Evolutionary conservation across 2,329 filamentous ascomycete genomes (phyloP), one percentile per base, ranked within the genome.

Genomic region (Beauveria scarabaeidicola): DNA sequence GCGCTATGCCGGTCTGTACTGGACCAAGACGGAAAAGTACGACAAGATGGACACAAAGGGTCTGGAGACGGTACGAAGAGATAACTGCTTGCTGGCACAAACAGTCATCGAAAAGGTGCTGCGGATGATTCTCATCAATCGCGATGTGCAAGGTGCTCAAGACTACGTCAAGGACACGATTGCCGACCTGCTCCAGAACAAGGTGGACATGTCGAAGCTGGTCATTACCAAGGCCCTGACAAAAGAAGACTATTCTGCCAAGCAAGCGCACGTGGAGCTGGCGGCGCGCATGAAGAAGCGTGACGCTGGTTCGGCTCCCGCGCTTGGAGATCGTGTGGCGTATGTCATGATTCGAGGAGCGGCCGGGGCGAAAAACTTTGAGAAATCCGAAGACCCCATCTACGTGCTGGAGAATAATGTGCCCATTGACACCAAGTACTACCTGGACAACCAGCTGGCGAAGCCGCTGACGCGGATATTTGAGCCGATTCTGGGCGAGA

Each of bases 11-110:
- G 94, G 94, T n/a, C 76, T 99, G 36, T 97, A 91, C 76, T 99
- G 92, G 92, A 99, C 94, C 5, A 94, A 89, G 65, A 85, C 93
- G 0, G 84, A 93, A 46, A 97, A 96, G 74, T 94, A 89, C 73
- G 95, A 99, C 81, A 99, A 97, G 80, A 99, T 99, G 95, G 94
- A 99, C 74, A 97, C 91, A 62, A 99, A 99, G 73, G 94, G 94
- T 80, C 97, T 99, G 65, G 94, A 99, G 75, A 99, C 94, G 3
- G 95, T 99, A 51, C 88, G 94, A 66, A 83, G 94, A 81, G 94
- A 99, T 73, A 99, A 99, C 71, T 99, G 94, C 71, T 81, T 94
- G 56, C 78, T 99, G 61, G 94, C 97, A 17, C 93, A 97, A 74
- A 97, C 89, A 3, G 94, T 97, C 61, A 97, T 99, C 68, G 94